Evolutionary conservation across 331 rosid species (phyloP).

Genomic region (Cydonia oblonga): DNA sequence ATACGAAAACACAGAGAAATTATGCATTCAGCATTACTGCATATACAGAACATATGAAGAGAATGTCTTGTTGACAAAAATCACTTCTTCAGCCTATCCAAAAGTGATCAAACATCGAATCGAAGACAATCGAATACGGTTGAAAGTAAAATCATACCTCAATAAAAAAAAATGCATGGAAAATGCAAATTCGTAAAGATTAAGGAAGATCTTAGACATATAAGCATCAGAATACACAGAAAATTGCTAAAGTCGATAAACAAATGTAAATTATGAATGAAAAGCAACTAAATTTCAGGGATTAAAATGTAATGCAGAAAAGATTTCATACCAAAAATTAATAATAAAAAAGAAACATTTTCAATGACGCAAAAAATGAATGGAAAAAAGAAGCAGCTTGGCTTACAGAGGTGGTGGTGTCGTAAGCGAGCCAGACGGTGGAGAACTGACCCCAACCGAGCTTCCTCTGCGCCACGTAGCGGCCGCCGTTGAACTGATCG

Average conservation of each 20-base stretch:
- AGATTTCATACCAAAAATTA: neutral
- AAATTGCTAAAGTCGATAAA: neutral
- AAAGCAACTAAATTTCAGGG: neutral
- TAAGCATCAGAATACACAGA: neutral
- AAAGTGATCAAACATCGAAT: neutral
- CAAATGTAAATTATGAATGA: neutral
- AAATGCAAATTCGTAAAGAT: neutral
- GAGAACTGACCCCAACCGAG: slow-evolving; percentile 99
- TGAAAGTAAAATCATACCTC: neutral
- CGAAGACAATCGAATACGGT: neutral
- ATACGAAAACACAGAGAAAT: neutral
- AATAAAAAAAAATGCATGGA: neutral
- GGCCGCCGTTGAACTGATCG: slow-evolving; percentile 84
- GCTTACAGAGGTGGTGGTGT: slow-evolving; percentile 60
- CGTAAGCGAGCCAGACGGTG: slow-evolving; percentile 98
- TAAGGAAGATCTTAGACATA: neutral
- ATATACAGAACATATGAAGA: neutral
- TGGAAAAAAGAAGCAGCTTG: neutral
- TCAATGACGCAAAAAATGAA: neutral
- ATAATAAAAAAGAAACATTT: neutral
- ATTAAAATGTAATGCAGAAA: neutral
- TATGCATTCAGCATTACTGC: neutral
- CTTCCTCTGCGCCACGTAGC: slow-evolving; percentile 88
- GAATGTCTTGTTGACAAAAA: neutral
- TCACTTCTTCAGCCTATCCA: neutral